Base-by-base conservation (phyloP, 257 asterid genomes). In the Solanum chmielewskii region DNA sequence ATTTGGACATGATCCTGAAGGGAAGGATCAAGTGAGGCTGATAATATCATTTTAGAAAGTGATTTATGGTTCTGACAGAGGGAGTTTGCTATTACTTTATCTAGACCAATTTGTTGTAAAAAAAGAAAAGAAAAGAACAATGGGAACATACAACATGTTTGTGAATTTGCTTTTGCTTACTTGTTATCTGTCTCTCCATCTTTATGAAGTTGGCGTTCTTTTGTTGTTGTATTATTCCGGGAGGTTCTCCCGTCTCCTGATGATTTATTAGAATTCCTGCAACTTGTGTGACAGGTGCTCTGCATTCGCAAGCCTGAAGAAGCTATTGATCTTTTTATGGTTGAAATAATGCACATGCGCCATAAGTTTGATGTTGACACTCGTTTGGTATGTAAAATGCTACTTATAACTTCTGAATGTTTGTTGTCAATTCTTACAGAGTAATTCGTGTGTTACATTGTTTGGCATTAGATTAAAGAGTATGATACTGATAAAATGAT, bases 281-380 rank as follows among this genome's bases (percentile, higher is more conserved):
- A 75, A 84, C 85, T 75, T 84, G 69, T 68, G 49, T 89, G 88
- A 73, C 86, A 97, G 99, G 99, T 97, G 82, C 98, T 96, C 91
- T 96, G 99, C 93, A 91, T 97, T 86, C 97, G 97, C 88, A 95
- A 96, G 89, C 95, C 98, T n/a, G 99, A 96, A 88, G 99, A 95
- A 89, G 88, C 94, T 86, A 96, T 97, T 85, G 99, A 97, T 90
- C 99, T 97, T 88, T 96, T 96, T 85, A 97, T 97, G 99, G 99
- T 97, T 59, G 99, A 97, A 92, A 93, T 96, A 89, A 97, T 97
- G 99, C 99, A 97, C 93, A 97, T 97, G 99, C 98, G 99, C 83
- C 99, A 97, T 93, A 97, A 97, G 95, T 97, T 97, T 89, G 99
- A 97, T 86, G 98, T 95, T 23, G 99, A 97, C 93, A 97, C 99